A percentile compares a stretch with the other conserved stretches of the same genome.
Evolutionary conservation across 2,329 filamentous ascomycete species (phyloP).

Genomic region (Talaromyces pinophilus): DNA sequence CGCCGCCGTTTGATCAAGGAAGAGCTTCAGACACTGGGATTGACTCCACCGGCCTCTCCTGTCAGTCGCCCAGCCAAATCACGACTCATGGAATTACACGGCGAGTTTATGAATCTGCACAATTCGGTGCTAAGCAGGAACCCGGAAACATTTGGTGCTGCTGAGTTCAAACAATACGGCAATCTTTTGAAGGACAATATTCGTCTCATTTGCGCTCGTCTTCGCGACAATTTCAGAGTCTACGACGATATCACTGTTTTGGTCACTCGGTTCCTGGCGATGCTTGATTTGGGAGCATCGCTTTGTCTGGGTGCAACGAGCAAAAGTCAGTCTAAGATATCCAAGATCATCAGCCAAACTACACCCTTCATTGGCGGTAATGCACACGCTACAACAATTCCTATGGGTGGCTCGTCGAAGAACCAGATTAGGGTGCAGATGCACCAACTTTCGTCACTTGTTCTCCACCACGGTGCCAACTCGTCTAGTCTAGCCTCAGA

Average conservation of each 20-base stretch:
- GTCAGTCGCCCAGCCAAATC: conserved; percentile 72
- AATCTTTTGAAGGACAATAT: conserved; percentile 58
- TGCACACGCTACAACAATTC: conserved; percentile 28
- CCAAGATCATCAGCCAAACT: conserved; percentile 35
- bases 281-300: conserved; percentile 73
- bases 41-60: conserved; percentile 64
- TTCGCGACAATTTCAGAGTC: conserved; percentile 69
- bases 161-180: conserved; percentile 36
- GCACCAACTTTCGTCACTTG: conserved; percentile 41
- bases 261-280: conserved; percentile 74
- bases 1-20: conserved; percentile 64
- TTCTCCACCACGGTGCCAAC: conserved; percentile 38
- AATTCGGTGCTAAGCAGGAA: conserved; percentile 58
- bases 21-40: conserved; percentile 65
- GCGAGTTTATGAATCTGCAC: conserved; percentile 77
- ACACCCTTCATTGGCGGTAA: conserved; percentile 45
- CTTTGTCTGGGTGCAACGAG: conserved; percentile 48
- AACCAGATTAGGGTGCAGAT: conserved; percentile 39
- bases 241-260: conserved; percentile 86
- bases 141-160: conserved; percentile 32
- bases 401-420: conserved; percentile 25
- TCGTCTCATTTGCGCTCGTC: conserved; percentile 67
- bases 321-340: conserved; percentile 26
- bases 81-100: conserved; percentile 71
- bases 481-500: conserved; percentile 41